phyloP scores from a whole-genome alignment of 495 filamentous ascomycete genomes.

The Trichocladium uniseriatum region DNA sequence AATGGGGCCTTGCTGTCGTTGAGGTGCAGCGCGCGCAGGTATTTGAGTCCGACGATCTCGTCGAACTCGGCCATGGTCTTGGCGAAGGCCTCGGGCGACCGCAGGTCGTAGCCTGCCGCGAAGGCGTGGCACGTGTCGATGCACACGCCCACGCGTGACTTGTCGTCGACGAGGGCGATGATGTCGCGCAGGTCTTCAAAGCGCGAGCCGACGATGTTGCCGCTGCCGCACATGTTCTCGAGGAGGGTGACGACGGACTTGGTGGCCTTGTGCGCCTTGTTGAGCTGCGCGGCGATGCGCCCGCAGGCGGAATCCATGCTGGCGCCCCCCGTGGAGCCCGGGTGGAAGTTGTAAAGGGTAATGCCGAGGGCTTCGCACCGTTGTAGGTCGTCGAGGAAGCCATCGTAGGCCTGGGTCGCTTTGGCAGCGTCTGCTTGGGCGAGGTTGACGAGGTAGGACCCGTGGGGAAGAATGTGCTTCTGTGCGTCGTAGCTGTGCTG shows the following conservation, averaged over 20 bases:
- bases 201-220: conserved; percentile 74
- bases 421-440: conserved; percentile 72
- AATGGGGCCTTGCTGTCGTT: conserved; percentile 92
- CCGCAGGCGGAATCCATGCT: conserved; percentile 58
- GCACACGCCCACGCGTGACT: conserved; percentile 85
- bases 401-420: conserved; percentile 73
- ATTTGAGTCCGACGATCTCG: conserved; percentile 63
- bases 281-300: conserved; percentile 70
- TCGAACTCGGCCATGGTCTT: conserved; percentile 68
- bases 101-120: conserved; percentile 84
- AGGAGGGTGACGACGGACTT: conserved; percentile 68
- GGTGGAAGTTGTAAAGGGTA: conserved; percentile 93
- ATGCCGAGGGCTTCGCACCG: conserved; percentile 88
- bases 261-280: conserved; percentile 68
- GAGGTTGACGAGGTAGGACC: conserved; percentile 93
- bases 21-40: conserved; percentile 76
- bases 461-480: conserved; percentile 75
- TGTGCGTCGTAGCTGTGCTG: conserved; percentile 63
- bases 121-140: conserved; percentile 96
- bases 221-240: conserved; percentile 90
- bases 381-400: conserved; percentile 80
- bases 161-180: conserved; percentile 67
- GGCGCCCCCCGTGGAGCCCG: conserved; percentile 64
- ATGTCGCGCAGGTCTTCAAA: conserved; percentile 83
- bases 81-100: conserved; percentile 61